Percentiles rank a stretch among this genome's conserved stretches.
These are phyloP conservation scores for Daldinia loculata DNA, from an alignment of 495 filamentous ascomycete genomes.

Conservation along the genomic window DNA sequence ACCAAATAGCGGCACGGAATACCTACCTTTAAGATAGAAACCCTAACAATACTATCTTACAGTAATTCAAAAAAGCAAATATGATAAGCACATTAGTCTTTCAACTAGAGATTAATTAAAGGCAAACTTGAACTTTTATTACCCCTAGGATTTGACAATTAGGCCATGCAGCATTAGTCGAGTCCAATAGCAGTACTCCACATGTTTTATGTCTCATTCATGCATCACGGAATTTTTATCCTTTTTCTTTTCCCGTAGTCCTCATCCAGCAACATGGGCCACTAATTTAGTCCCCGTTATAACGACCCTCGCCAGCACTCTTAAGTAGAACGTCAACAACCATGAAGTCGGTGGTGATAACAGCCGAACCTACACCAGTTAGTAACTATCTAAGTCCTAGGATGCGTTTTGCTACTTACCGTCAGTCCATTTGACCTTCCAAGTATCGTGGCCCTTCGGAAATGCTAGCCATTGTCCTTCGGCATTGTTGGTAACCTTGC, in stretches of 20 bases:
- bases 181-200: neutral
- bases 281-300: slow-evolving; percentile 34
- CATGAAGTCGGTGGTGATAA: slow-evolving; percentile 50
- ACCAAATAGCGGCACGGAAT: too few relatives aligned
- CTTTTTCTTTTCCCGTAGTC: neutral
- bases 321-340: slow-evolving; percentile 49
- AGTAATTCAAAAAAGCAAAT: too few relatives aligned
- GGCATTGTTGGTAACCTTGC: slow-evolving; percentile 42
- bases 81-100: too few relatives aligned
- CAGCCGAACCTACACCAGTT: slow-evolving; percentile 41
- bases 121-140: slow-evolving; percentile 30
- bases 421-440: slow-evolving; percentile 53
- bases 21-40: too few relatives aligned
- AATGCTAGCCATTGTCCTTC: slow-evolving; percentile 51
- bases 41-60: too few relatives aligned
- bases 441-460: slow-evolving; percentile 38
- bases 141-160: neutral
- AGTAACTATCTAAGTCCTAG: neutral
- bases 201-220: slow-evolving; percentile 3
- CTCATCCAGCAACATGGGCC: neutral
- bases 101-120: too few relatives aligned
- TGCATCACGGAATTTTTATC: neutral
- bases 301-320: slow-evolving; percentile 39
- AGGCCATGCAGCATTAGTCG: slow-evolving; percentile 3
- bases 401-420: slow-evolving; percentile 35